Evolutionary conservation across 305 asterid genomes (phyloP), one percentile per base, ranked within the genome.

Genomic region (Solanum hybrid): DNA sequence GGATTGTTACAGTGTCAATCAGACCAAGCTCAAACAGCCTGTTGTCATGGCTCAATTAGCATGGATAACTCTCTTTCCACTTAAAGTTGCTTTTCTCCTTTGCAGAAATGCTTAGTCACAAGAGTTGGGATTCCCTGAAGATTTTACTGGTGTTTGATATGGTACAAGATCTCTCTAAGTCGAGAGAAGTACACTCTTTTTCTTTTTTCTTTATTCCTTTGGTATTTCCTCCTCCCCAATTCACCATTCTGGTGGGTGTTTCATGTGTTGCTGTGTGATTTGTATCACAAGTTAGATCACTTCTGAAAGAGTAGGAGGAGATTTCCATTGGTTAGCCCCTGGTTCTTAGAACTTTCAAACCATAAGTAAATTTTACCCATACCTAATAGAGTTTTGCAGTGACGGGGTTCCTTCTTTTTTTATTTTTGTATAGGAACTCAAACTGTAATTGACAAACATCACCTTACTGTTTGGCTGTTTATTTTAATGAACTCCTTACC

Each of bases 71-170:
- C 86, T 90, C 89, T 46, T 90, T 89, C 84, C 73, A 89, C 92
- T 91, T 92, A 90, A 94, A 92, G 90, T 91, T 92, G 90, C 84
- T 91, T 92, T 92, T 94, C 90, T 92, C 94, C 92, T 92, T 93
- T 93, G 94, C 95, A 93, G 96, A 94, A 92, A 81, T 89, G 92
- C 91, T 89, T 92, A 90, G 89, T 93, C 91, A 88, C 93, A 93
- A 89, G 92, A 87, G 82, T 88, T 90, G 79, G 91, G 88, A 79
- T 88, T 88, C 79, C 56, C 86, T 91, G 96, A 93, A 93, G 93
- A 91, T 92, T 85, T 92, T 89, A 89, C 88, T 42, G 92, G 90
- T 91, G 90, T 89, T 81, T 89, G 64, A 79, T 84, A 72, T 78
- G 90, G 90, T 90, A 90, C 87, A 90, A 35, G 85, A 35, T 35